These are phyloP conservation scores for Lactifluus pinguis DNA, from an alignment of 768 basidiomycete species.

Conservation along the genomic window DNA sequence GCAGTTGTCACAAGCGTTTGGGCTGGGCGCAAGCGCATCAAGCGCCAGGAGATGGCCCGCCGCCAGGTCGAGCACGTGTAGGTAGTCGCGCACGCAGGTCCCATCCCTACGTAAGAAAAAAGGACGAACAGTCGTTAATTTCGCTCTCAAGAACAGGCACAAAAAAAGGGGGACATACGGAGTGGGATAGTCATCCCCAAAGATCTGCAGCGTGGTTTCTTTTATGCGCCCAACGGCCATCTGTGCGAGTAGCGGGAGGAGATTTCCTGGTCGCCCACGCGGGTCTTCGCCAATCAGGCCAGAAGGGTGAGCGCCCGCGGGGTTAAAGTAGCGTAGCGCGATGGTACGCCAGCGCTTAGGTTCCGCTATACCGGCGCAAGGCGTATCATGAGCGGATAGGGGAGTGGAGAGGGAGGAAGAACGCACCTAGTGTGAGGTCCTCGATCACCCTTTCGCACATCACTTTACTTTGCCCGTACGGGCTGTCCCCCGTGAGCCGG, in stretches of 20 bases:
- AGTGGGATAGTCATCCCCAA: conserved; percentile 96
- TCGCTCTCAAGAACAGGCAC: not conserved
- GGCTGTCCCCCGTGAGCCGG: conserved; percentile 78
- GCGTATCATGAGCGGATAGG: not conserved
- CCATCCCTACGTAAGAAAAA: conserved; percentile 54
- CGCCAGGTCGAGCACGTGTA: conserved; percentile 93
- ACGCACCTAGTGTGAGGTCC: conserved; percentile 73
- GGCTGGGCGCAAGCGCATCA: conserved; percentile 61
- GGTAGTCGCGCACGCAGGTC: conserved; percentile 94
- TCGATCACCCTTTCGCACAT: conserved; percentile 87
- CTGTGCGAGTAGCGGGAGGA: conserved; percentile 86
- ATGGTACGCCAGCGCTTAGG: conserved; percentile 66
- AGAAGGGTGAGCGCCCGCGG: conserved; percentile 96
- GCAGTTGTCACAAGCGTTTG: conserved; percentile 51
- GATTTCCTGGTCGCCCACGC: conserved; percentile 88
- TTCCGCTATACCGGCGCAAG: conserved; percentile 42
- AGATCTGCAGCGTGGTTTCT: conserved; percentile 56
- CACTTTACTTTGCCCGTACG: conserved; percentile 94
- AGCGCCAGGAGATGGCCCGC: conserved; percentile 87
- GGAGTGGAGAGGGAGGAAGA: not conserved
- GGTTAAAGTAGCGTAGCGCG: conserved; percentile 96
- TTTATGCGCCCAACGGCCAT: conserved; percentile 88
- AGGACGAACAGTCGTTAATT: not conserved
- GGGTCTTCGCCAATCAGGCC: conserved; percentile 95
- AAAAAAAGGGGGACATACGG: conserved; percentile 36